Evolutionary conservation across 2,329 filamentous ascomycete genomes (phyloP).

Genomic region (Xylariaceae sp.): DNA sequence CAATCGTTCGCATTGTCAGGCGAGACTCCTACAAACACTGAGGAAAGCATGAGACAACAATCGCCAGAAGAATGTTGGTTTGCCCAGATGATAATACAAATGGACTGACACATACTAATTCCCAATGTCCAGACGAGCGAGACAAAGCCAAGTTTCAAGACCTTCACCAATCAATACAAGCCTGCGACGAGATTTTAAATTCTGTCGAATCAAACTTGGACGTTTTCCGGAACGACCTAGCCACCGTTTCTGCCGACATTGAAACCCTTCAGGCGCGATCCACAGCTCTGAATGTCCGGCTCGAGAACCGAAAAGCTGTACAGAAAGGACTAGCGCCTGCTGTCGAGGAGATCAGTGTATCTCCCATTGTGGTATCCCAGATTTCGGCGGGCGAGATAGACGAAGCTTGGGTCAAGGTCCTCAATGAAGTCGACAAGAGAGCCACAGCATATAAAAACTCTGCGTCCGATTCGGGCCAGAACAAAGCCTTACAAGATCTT

Average conservation of each 20-base stretch:
- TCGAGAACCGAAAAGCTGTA: conserved; percentile 85
- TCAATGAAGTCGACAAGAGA: conserved; percentile 74
- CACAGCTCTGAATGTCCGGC: conserved; percentile 71
- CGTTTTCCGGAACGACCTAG: conserved; percentile 90
- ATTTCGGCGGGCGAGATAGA: conserved; percentile 88
- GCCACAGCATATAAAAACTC: conserved; percentile 68
- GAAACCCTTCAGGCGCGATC: conserved; percentile 89
- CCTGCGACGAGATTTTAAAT: conserved; percentile 88
- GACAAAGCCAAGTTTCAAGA: conserved; percentile 86
- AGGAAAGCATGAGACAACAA: conserved; percentile 49
- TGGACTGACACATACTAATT: too few relatives aligned
- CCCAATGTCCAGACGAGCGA: conserved; percentile 69
- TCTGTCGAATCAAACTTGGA: conserved; percentile 91
- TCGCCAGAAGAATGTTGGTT: conserved; percentile 69
- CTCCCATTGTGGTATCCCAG: conserved; percentile 76
- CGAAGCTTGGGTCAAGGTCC: conserved; percentile 77
- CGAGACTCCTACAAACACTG: conserved; percentile 20
- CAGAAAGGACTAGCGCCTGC: conserved; percentile 84
- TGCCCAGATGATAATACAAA: conserved; percentile 15
- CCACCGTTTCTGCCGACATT: conserved; percentile 88
- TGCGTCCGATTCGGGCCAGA: conserved; percentile 54
- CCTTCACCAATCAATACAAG: conserved; percentile 80
- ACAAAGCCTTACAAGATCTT: conserved; percentile 78
- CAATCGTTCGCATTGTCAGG: conserved; percentile 59
- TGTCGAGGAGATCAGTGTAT: conserved; percentile 87